These are phyloP conservation scores for Oryza nivara DNA, from an alignment of 176 grass and related monocot genomes.

Conservation along the genomic window DNA sequence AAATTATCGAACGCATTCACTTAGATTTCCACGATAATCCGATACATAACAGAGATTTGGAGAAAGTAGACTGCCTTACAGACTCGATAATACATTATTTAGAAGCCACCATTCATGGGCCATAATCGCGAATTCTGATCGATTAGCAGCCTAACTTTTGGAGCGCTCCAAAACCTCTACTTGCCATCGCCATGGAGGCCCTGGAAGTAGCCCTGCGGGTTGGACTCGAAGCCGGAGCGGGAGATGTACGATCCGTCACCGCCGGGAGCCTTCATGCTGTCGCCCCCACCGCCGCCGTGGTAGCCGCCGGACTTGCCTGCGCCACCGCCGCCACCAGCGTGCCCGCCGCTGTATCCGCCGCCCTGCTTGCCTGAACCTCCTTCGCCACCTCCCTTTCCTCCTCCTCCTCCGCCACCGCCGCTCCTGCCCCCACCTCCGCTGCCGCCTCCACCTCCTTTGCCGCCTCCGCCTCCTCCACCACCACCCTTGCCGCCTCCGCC, in stretches of 20 bases:
- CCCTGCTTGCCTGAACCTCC: not conserved
- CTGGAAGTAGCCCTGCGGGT: conserved; percentile 42
- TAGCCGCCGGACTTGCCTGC: not conserved
- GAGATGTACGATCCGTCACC: conserved; percentile 18
- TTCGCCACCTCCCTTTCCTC: no score
- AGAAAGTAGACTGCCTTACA: not conserved
- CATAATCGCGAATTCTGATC: not conserved
- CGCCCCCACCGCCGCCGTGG: no score
- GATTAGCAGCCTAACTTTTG: not conserved
- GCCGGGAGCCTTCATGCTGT: not conserved
- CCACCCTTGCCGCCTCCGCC: not conserved
- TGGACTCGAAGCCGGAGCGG: conserved; percentile 28
- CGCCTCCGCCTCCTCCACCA: no score
- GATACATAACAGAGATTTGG: rapidly evolving
- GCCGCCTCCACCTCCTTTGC: no score
- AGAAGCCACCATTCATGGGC: not conserved
- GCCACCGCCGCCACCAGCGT: not conserved
- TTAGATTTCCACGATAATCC: not conserved
- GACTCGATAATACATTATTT: not conserved
- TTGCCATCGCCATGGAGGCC: conserved; percentile 13
- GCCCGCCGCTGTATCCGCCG: not conserved
- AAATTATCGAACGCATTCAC: not conserved
- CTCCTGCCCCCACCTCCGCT: no score
- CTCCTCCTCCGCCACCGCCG: not conserved
- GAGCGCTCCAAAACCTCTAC: conserved; percentile 19